Evolutionary conservation across 805 yeast species (phyloP).

Genomic region (Vanderwaltozyma yarrowii): DNA sequence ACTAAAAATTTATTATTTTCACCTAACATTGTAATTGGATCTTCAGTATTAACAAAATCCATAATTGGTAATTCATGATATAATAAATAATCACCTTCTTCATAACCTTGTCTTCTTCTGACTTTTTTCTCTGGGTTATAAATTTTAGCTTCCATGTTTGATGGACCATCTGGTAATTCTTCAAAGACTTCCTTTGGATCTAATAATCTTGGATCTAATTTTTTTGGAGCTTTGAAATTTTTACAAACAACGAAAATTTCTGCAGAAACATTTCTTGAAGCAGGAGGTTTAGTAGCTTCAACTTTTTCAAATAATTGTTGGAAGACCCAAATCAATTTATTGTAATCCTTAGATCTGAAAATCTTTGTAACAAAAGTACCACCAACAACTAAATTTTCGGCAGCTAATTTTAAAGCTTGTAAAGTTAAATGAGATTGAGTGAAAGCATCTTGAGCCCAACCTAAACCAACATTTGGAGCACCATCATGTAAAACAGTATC

Average conservation of each 20-base stretch:
- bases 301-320: constrained; percentile 92
- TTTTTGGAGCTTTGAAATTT: constrained; percentile 93
- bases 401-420: constrained; percentile 89
- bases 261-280: constrained; percentile 98
- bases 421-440: constrained; percentile 93
- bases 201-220: constrained; percentile 80
- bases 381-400: constrained; percentile 79
- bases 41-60: constrained; percentile 74
- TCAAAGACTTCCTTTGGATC: constrained; percentile 93
- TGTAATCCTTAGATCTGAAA: constrained; percentile 97
- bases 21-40: constrained; percentile 78
- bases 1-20: constrained; percentile 52
- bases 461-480: constrained; percentile 99
- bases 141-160: constrained; percentile 81
- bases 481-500: constrained; percentile 98
- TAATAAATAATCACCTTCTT: constrained; percentile 73
- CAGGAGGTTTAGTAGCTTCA: constrained; percentile 98
- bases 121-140: constrained; percentile 89
- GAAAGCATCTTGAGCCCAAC: constrained; percentile 99
- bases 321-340: constrained; percentile 94
- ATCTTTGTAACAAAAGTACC: constrained; percentile 96
- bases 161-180: constrained; percentile 67
- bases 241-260: constrained; percentile 96
- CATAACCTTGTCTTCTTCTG: constrained; percentile 93
- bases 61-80: constrained; percentile 64